Conservation (phyloP, 768 basidiomycete species). For the Phlebiopsis gigantea region DNA sequence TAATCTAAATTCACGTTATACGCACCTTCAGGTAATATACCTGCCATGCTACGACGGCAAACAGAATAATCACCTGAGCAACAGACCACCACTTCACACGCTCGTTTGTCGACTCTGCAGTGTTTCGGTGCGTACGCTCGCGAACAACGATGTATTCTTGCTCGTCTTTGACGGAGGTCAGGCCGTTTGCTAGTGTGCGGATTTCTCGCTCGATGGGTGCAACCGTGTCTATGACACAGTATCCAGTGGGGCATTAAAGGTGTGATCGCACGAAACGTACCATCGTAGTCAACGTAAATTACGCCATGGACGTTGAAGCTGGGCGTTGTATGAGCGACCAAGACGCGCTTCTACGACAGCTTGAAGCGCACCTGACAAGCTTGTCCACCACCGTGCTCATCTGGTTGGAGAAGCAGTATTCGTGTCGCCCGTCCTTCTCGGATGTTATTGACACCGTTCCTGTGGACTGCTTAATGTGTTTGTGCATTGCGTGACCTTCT, state of each 20-base stretch:
- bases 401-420: conserved; percentile 98
- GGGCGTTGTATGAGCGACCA: neutral
- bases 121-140: conserved; percentile 90
- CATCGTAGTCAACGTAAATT: conserved; percentile 89
- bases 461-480: conserved; percentile 83
- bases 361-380: conserved; percentile 67
- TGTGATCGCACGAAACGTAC: conserved; percentile 33
- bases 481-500: conserved; percentile 55
- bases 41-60: conserved; percentile 93
- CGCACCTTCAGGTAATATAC: conserved; percentile 91
- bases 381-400: conserved; percentile 98
- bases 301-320: conserved; percentile 96
- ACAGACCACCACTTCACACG: conserved; percentile 99
- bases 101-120: conserved; percentile 87
- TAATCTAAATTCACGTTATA: conserved; percentile 10
- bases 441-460: conserved; percentile 88
- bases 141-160: conserved; percentile 98
- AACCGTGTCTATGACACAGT: conserved; percentile 55
- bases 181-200: conserved; percentile 70
- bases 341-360: neutral
- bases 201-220: conserved; percentile 98
- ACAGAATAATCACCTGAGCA: conserved; percentile 79
- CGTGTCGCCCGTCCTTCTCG: conserved; percentile 78
- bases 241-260: neutral
- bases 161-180: conserved; percentile 93